Evolutionary conservation across 2,329 filamentous ascomycete species (phyloP), one percentile per base, ranked within the genome.

Genomic region (Diplocarpon mali): DNA sequence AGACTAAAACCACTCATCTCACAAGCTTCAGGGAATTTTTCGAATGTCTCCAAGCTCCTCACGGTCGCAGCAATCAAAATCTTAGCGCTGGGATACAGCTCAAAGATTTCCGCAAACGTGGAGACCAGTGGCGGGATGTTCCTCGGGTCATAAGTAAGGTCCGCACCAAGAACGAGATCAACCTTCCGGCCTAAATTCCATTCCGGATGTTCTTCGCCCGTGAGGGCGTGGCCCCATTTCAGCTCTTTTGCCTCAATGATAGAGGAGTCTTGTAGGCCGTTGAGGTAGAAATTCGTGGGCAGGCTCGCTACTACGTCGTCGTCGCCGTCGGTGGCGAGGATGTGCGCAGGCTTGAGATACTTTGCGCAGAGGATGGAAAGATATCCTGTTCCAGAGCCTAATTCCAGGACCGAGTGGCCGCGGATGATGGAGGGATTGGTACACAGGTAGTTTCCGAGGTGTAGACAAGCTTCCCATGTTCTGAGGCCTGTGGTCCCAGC

Each of bases 401-500:
- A 69, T 59, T 90, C 85, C 2, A 90, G 67, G 1, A 89, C 64
- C 7, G 67, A 70, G 57, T 76, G 80, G 2, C 67, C 70, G 7
- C 56, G 56, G 24, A 85, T 65, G 20, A 59, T 43, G 14, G 47
- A 29, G 5, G 51, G 44, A 40, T 48, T 43, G 51, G 56, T 44
- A 48, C 75, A 75, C 16, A 89, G 72, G 55, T 79, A 87, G 36
- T 79, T 72, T 1, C 81, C 82, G 0, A 90, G 69, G 53, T 87
- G 81, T 8, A 90, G 66, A 1, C 83, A 78, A 1, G 85, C 85
- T 61, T 90, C 85, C 85, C 85, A 92, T 0, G 85, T 90, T 29
- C 85, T 74, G 17, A 85, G 70, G 1, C 85, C 85, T 0, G 85
- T 90, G 1, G 83, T 88, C 1, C 83, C 83, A 0, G 71, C 72